Evolutionary conservation across 352 stramenopile genomes (phyloP), one percentile per base, ranked within the genome.

Genomic region (Phytopythium boreale): DNA sequence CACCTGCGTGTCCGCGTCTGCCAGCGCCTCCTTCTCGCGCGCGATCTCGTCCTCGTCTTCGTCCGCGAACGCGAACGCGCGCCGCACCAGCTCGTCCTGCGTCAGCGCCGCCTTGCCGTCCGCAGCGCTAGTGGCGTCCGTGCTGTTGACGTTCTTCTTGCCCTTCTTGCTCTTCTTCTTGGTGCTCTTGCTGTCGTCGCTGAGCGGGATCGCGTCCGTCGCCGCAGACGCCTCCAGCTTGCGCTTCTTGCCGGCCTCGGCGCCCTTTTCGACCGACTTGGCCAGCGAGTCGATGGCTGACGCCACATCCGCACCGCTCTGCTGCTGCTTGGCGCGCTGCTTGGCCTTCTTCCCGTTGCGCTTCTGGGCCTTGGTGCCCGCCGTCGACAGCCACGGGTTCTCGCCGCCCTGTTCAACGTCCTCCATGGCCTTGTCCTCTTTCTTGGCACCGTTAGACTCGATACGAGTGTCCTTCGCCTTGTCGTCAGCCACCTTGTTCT

Each of bases 21-120:
- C 87, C 56, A 93, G 70, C 47, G 68, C 67, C 29, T 96, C 82
- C 74, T 99, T 99, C 77, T 98, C 95, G 41, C 89, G 84, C 52
- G 87, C 75, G 68, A 99, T 98, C 57, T 99, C 97, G 66, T 98
- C 82, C 57, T 98, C 88, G 56, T 97, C 82, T 15, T 93, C 83
- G 37, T 93, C 84, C 0, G 92, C 88, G 58, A 97, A 96, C 37
- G 96, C 96, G 80, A 99, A 99, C 24, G 97, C 97, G 39, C 88
- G 84, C 20, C 84, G 76, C 24, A 99, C 95, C 12, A 99, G 79
- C 66, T 99, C 95, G 61, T 97, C 93, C 43, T 81, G 74, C 8
- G 43, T 34, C 71, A 98, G 92, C 31, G 64, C 89, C 34, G 43
- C 58, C 24, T 60, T 79, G 44, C 63, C 58, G 60, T 74, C 55